phyloP scores from a whole-genome alignment of 139 green algal species.

The Deuterostichococcus epilithicus region DNA sequence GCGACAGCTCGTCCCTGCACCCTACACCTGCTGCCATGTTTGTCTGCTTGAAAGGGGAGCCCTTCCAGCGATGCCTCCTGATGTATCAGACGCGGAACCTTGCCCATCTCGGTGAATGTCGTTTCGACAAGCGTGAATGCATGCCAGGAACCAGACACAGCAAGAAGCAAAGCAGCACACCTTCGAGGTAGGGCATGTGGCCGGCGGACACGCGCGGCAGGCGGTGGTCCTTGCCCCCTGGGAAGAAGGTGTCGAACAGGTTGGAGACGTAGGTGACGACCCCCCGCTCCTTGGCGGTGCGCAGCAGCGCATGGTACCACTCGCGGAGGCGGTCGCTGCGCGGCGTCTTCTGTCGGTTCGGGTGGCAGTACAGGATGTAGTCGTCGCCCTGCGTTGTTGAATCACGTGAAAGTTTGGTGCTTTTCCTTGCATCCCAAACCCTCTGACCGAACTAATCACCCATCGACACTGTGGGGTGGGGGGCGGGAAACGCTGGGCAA shows the following conservation, averaged over 20 bases:
- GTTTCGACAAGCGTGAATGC: too few relatives aligned
- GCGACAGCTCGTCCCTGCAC: too few relatives aligned
- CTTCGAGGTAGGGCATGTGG: slow-evolving; percentile 95
- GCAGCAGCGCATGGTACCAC: slow-evolving; percentile 85
- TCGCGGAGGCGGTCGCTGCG: slow-evolving; percentile 70
- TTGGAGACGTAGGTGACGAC: slow-evolving; percentile 83
- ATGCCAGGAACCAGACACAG: neutral
- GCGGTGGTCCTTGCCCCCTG: slow-evolving; percentile 73
- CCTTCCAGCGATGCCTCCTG: too few relatives aligned
- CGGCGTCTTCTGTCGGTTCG: slow-evolving; percentile 90
- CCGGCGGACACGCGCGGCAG: slow-evolving; percentile 51
- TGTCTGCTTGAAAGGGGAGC: too few relatives aligned
- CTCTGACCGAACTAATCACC: neutral
- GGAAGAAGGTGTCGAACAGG: slow-evolving; percentile 94
- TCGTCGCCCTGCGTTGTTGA: slow-evolving; percentile 83
- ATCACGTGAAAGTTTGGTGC: neutral
- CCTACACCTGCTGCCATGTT: too few relatives aligned
- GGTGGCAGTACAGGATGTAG: slow-evolving; percentile 99
- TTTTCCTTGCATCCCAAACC: too few relatives aligned
- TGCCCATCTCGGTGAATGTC: too few relatives aligned
- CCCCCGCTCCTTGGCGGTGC: slow-evolving; percentile 53
- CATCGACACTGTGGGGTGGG: neutral
- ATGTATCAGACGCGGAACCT: too few relatives aligned
- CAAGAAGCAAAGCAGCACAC: too few relatives aligned
- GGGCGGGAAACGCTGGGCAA: neutral